Evolutionary conservation across 1,284 basidiomycete genomes (phyloP), one percentile per base, ranked within the genome.

Genomic region (Microstroma glucosiphilum): DNA sequence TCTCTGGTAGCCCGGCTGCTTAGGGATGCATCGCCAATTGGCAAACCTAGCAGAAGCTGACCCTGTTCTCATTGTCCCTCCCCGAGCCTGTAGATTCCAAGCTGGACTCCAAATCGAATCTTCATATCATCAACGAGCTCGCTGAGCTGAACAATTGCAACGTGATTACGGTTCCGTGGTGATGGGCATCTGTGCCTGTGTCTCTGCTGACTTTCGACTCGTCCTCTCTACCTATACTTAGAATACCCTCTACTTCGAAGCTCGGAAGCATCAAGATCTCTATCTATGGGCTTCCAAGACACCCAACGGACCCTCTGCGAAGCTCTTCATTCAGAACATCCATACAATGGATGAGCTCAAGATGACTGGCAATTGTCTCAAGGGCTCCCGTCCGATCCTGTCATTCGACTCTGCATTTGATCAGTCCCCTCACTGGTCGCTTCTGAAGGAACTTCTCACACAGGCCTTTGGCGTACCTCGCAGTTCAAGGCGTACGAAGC

Each of bases 331-430:
- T 21, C 92, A 97, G 81, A 99, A 98, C 80, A 85, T 96, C 62
- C 96, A 99, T 81, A 99, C 96, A 48, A 98, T 98, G 96, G 96
- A 98, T 82, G 96, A 99, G 81, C 84, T 99, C 72, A 98, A 98
- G 82, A 91, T 98, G 93, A 96, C 93, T 2, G 96, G 96, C 25
- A 98, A 99, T 80, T 98, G 96, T 80, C 82, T 99, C 71, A 96
- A 96, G 82, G 96, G 96, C 15, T 91, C 89, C 70, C 83, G 96
- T 60, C 94, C 93, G 0, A 82, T 98, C 60, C 83, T 97, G 66
- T 91, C 89, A 75, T 99, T 99, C 80, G 93, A 96, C 81, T 86
- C 88, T 69, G 86, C 84, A 54, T 98, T 98, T 81, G 92, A 97
- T 62, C 85, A 89, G 59, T 86, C 85, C 56, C 91, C 92, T 77